Evolutionary conservation across 441 rosid genomes (phyloP), one percentile per base, ranked within the genome.

Genomic region (Hura crepitans): DNA sequence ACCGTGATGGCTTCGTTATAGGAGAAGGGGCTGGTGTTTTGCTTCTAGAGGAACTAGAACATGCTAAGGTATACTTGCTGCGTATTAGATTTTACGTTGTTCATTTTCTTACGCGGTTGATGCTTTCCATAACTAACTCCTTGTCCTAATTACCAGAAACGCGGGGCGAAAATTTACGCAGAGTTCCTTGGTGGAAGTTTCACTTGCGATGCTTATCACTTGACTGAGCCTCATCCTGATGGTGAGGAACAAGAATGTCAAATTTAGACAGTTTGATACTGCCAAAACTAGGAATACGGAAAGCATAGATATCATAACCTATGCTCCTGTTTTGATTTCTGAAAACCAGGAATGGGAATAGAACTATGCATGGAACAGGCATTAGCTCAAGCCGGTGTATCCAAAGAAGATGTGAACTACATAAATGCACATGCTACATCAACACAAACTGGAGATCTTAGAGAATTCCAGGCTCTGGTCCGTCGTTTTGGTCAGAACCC

Each of bases 1-100:
- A 73, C 70, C 93, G 99, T 54, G 99, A 94, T 87, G 98, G 98
- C 77, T 91, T 94, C 70, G 98, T 94, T 43, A 86, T 94, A 89
- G 98, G 98, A 20, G 97, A 94, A 80, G 98, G 98, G 81, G 92
- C 97, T 43, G 97, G 98, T 37, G 98, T 94, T 80, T 79, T 94
- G 81, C 93, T 94, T 74, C 75, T 94, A 78, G 98, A 92, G 81
- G 97, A 92, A 78, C 79, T 92, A 71, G 99, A 94, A 80, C 99
- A 94, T 87, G 97, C 97, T 45, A 89, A 90, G 97, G 98, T 91
- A 84, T 63, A 22, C 0, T 17, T 47, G 20, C 58, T 45, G 20
- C 56, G 28, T 20, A 28, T 28, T 31, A 58, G 0, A 18, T 55
- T 28, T 11, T n/a, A 50, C 55, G 30, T 57, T 57, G 59, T 57